Percentiles rank a stretch among this genome's conserved stretches.
Conservation (phyloP, 371 early-diverging fungal species). For the Apophysomyces elegans region DNA sequence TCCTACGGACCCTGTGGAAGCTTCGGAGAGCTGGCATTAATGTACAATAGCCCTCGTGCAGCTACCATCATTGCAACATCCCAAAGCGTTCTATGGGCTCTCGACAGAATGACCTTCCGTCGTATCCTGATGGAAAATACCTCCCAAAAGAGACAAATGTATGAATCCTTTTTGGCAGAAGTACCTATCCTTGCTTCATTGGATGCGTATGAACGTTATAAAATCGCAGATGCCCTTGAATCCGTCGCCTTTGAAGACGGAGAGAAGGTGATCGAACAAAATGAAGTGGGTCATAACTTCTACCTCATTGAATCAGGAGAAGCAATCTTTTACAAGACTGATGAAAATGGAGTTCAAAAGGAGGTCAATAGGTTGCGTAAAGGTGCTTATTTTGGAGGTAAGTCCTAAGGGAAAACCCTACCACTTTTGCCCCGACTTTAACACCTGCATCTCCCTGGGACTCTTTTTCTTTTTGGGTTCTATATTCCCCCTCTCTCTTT, state of each 20-base stretch:
- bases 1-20: constrained; percentile 69
- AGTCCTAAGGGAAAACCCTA: constrained; percentile 8
- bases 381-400: constrained; percentile 94
- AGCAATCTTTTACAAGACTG: constrained; percentile 75
- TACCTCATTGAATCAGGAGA: constrained; percentile 90
- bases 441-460: constrained; percentile 12
- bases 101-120: constrained; percentile 93
- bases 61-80: constrained; percentile 89
- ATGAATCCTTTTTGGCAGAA: constrained; percentile 89
- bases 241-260: constrained; percentile 76
- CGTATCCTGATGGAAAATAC: constrained; percentile 93
- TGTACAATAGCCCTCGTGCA: constrained; percentile 97
- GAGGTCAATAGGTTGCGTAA: constrained; percentile 72
- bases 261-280: constrained; percentile 83
- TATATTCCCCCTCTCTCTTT: too few species aligned
- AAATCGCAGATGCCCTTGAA: constrained; percentile 93
- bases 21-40: constrained; percentile 92
- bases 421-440: background rate
- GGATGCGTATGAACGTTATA: constrained; percentile 89
- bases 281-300: constrained; percentile 80
- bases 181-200: constrained; percentile 83
- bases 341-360: constrained; percentile 48
- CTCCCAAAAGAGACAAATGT: constrained; percentile 85
- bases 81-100: constrained; percentile 89
- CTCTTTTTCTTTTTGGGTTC: constrained; percentile 1